Evolutionary conservation across 768 basidiomycete species (phyloP).

Genomic region (Trametes elegans): DNA sequence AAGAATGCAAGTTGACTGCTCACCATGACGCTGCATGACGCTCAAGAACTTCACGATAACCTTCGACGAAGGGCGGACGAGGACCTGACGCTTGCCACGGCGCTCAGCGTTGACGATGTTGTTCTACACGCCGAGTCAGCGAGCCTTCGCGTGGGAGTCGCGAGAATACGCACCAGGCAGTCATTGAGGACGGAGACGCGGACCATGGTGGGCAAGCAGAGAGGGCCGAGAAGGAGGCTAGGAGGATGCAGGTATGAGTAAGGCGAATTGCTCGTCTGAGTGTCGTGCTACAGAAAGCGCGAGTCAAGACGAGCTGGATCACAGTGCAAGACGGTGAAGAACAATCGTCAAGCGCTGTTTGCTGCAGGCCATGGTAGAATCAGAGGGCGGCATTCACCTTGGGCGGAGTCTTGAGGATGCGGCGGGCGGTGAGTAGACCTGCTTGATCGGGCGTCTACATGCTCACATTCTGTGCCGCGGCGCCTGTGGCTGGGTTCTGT

Average conservation of each 20-base stretch:
- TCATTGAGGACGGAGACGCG: slow-evolving; percentile 85
- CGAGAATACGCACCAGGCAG: slow-evolving; percentile 43
- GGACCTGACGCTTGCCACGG: slow-evolving; percentile 98
- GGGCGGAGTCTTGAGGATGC: slow-evolving; percentile 28
- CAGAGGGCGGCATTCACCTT: slow-evolving; percentile 46
- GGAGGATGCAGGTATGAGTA: slow-evolving; percentile 31
- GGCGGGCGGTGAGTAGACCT: slow-evolving; percentile 18
- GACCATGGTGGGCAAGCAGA: slow-evolving; percentile 63
- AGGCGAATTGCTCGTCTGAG: slow-evolving; percentile 64
- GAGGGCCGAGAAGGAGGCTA: slow-evolving; percentile 24
- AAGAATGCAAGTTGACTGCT: slow-evolving; percentile 33
- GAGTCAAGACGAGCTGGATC: slow-evolving; percentile 59
- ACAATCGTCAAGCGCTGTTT: slow-evolving; percentile 24
- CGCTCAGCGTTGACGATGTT: slow-evolving; percentile 99
- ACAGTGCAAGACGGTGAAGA: slow-evolving; percentile 17
- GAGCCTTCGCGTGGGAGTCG: slow-evolving; percentile 1
- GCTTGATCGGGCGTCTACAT: slow-evolving; percentile 3
- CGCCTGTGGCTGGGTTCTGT: slow-evolving; percentile 31
- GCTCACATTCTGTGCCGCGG: not conserved
- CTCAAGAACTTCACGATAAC: slow-evolving; percentile 97
- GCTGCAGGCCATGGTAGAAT: slow-evolving; percentile 12
- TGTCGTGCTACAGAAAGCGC: slow-evolving; percentile 80
- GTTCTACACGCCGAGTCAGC: slow-evolving; percentile 51
- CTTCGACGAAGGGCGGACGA: slow-evolving; percentile 96
- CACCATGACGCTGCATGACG: slow-evolving; percentile 99